Base-by-base conservation (phyloP, 805 yeast species). In the Helenozyma rhizophorensis region DNA sequence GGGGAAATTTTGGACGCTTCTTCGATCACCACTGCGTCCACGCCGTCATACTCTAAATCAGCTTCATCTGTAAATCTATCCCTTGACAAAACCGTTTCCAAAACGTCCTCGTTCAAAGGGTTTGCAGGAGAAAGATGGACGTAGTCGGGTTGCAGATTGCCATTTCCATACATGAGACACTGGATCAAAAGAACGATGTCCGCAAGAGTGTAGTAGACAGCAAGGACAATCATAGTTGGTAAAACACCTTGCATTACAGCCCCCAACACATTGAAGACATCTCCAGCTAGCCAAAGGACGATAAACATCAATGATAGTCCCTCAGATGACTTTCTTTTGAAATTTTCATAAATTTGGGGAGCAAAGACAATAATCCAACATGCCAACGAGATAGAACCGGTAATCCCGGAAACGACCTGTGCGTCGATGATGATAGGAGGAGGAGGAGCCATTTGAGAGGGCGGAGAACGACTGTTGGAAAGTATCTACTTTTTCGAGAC, bases 291-390 rank as follows among this genome's bases (percentile, higher is more conserved):
- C 98, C 98, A 93, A 16, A 93, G 68, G 6, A 87, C 73, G 14
- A 93, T 85, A 58, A 93, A 93, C 42, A 84, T 66, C 24, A 89
- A 60, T 6, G 97, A 88, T 13, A 93, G 70, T 5, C 97, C 97
- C 34, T 93, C 97, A 6, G 95, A 79, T 22, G 88, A 78, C 56
- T 85, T 80, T 51, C 97, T 67, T 40, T 72, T 70, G 52, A 85
- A 88, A 45, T 89, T 90, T 54, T 93, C 97, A 58, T 87, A 89
- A 27, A 93, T 83, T 55, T 90, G 97, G 9, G 97, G 97, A 23
- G 95, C 94, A 68, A 93, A 90, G 12, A 90, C 98, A 30, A 93
- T 89, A 39, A 93, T 82, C 98, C 98, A 90, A 57, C 97, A 93
- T 11, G 97, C 95, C 28, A 90, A 76, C 13, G 97, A 90, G 22